These are phyloP conservation scores for Bolboschoenoplectus hybrid DNA, from an alignment of 202 grass and related monocot genomes.

Conservation along the genomic window DNA sequence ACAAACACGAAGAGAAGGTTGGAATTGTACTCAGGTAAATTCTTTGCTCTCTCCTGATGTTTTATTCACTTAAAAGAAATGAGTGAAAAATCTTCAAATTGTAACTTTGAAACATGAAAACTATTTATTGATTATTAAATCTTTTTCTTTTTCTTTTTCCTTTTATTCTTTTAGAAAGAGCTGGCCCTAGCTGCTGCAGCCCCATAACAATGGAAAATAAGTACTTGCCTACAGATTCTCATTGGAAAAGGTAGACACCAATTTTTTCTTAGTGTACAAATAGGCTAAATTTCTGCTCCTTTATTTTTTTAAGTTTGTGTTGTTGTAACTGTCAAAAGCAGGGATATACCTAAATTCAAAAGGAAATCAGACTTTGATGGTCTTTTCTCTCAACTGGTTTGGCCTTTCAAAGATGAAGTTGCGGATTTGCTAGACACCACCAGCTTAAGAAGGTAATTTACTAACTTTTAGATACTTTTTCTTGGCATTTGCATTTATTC, in stretches of 20 bases:
- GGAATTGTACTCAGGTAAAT: slow-evolving; percentile 25
- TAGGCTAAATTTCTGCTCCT: neutral
- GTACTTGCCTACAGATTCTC: slow-evolving; percentile 2
- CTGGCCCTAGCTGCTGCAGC: slow-evolving; percentile 28
- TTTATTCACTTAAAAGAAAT: neutral
- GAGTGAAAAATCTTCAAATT: slow-evolving; percentile 18
- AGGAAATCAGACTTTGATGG: slow-evolving; percentile 32
- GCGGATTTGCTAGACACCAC: slow-evolving; percentile 33
- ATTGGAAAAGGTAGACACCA: slow-evolving; percentile 35
- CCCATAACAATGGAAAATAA: neutral
- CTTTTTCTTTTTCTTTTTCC: neutral
- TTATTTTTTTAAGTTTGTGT: slow-evolving; percentile 8
- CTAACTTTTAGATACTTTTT: neutral
- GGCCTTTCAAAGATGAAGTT: slow-evolving; percentile 30
- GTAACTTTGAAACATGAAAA: slow-evolving; percentile 2
- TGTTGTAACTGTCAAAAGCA: slow-evolving; percentile 22
- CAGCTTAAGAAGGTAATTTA: slow-evolving; percentile 41
- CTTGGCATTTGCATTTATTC: neutral
- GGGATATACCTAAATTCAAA: slow-evolving; percentile 31
- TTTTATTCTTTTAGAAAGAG: slow-evolving; percentile 35
- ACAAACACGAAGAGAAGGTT: slow-evolving; percentile 16
- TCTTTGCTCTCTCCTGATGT: neutral
- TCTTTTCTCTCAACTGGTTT: slow-evolving; percentile 29
- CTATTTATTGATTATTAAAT: neutral
- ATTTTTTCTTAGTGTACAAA: slow-evolving; percentile 3